Percentiles rank a stretch among this genome's conserved stretches.
phyloP scores from a whole-genome alignment of 139 green algal genomes.

The Choricystis sp. region DNA sequence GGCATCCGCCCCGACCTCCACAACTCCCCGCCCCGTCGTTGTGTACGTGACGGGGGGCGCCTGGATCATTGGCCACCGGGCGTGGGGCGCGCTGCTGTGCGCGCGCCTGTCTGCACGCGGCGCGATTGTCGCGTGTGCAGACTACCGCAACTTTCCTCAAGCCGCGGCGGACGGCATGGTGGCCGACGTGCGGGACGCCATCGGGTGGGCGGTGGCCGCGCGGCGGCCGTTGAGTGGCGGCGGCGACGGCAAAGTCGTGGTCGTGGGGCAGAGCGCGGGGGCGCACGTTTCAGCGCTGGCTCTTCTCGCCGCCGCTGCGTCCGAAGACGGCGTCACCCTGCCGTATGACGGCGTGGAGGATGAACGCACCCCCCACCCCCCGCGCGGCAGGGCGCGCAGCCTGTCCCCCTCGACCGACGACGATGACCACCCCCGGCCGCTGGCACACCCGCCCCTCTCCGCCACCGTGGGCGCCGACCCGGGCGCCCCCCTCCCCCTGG shows the following conservation, averaged over 20 bases:
- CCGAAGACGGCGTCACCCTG: neutral
- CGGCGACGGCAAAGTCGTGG: slow-evolving; percentile 35
- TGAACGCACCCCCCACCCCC: slow-evolving; percentile 1
- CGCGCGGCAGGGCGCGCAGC: too few species aligned
- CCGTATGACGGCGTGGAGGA: neutral
- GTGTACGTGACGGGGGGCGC: slow-evolving; percentile 68
- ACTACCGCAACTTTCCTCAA: slow-evolving; percentile 84
- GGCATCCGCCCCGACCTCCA: slow-evolving; percentile 1
- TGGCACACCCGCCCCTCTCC: too few species aligned
- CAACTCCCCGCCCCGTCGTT: slow-evolving; percentile 29
- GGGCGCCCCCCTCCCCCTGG: neutral
- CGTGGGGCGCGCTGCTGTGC: slow-evolving; percentile 65
- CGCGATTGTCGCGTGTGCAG: slow-evolving; percentile 57
- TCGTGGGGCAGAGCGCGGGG: slow-evolving; percentile 66
- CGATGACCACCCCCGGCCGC: too few species aligned
- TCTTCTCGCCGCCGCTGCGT: slow-evolving; percentile 18
- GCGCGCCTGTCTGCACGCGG: slow-evolving; percentile 46
- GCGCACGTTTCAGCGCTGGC: slow-evolving; percentile 53
- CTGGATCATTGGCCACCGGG: slow-evolving; percentile 84
- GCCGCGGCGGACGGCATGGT: slow-evolving; percentile 58
- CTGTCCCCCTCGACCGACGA: too few species aligned
- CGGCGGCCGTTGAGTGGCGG: slow-evolving; percentile 38
- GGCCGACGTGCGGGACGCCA: slow-evolving; percentile 62
- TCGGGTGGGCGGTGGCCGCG: slow-evolving; percentile 51
- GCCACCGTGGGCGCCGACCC: slow-evolving; percentile 10